Evolutionary conservation across 257 asterid genomes (phyloP), one percentile per base, ranked within the genome.

Genomic region (Solanum stenotomum): DNA sequence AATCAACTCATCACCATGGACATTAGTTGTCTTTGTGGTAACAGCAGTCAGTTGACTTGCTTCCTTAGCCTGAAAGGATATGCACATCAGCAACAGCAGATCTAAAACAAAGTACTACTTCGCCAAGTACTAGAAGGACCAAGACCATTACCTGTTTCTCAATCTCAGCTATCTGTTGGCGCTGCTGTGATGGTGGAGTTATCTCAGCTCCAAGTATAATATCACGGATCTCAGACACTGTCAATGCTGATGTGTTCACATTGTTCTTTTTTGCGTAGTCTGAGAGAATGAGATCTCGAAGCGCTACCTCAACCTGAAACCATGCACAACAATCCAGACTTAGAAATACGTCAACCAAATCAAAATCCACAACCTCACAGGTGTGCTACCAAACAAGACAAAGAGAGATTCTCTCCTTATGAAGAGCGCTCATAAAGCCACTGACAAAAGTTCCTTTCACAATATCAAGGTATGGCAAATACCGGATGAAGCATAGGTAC

Each of bases 181-280:
- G 92, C 92, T 97, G 99, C 88, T 96, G 99, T 10, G 99, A 97
- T 22, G 99, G 99, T 6, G 99, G 99, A 29, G 99, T 97, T 34
- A 97, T 97, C 90, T 96, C 99, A 88, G 99, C 99, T 61, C 99
- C 99, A 68, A 97, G 99, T 83, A 97, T 97, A 59, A 96, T 97
- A 90, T 97, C 99, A 89, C 99, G 99, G 79, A 96, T 95, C 94
- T 97, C 99, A 29, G 99, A 97, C 78, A 94, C 98, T 16, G 99
- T 97, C 25, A 97, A 90, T 14, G 99, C 99, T 0, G 99, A 95
- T 25, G 99, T 97, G 92, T 96, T 97, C 61, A 97, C 99, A 77
- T 97, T 97, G 93, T 97, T 97, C 98, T 97, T 96, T 92, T 95
- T 97, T 18, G 99, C 99, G 87, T 97, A 97, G 88, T 97, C 99